phyloP scores from a whole-genome alignment of 495 filamentous ascomycete genomes.

The Aspergillus sparsus region DNA sequence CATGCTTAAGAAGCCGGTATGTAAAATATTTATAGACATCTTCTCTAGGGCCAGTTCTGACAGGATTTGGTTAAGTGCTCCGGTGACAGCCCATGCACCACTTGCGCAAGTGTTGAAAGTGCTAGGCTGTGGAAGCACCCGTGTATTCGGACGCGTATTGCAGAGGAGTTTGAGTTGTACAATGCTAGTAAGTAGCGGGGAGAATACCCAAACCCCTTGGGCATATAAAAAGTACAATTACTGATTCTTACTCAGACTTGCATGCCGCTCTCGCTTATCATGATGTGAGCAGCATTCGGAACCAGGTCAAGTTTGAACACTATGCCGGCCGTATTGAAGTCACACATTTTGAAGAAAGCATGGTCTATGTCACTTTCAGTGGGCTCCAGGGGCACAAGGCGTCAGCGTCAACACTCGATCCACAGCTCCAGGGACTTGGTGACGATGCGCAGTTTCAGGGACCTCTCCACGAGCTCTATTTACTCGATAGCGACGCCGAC shows the following conservation, averaged over 20 bases:
- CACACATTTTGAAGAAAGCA: constrained; percentile 64
- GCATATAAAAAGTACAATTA: background rate
- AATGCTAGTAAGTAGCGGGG: constrained; percentile 50
- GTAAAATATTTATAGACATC: constrained; percentile 6
- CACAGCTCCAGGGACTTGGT: constrained; percentile 55
- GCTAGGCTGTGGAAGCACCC: constrained; percentile 79
- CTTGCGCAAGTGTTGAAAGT: constrained; percentile 75
- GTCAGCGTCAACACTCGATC: constrained; percentile 50
- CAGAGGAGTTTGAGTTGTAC: constrained; percentile 72
- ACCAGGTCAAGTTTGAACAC: constrained; percentile 55
- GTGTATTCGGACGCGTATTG: constrained; percentile 74
- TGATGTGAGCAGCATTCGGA: constrained; percentile 61
- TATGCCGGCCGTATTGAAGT: constrained; percentile 65
- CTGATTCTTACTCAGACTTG: constrained; percentile 46
- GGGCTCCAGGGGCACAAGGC: constrained; percentile 49
- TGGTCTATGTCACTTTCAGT: constrained; percentile 52
- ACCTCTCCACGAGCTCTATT: constrained; percentile 48
- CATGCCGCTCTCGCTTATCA: constrained; percentile 69
- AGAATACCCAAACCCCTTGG: background rate
- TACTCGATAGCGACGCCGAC: constrained; percentile 67
- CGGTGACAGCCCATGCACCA: constrained; percentile 73
- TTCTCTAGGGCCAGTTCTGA: background rate
- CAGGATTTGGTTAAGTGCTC: constrained; percentile 56
- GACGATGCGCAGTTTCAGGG: constrained; percentile 47
- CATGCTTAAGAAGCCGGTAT: constrained; percentile 78